These are phyloP conservation scores for Sedum album DNA, from an alignment of 164 flowering plant genomes.

Conservation along the genomic window DNA sequence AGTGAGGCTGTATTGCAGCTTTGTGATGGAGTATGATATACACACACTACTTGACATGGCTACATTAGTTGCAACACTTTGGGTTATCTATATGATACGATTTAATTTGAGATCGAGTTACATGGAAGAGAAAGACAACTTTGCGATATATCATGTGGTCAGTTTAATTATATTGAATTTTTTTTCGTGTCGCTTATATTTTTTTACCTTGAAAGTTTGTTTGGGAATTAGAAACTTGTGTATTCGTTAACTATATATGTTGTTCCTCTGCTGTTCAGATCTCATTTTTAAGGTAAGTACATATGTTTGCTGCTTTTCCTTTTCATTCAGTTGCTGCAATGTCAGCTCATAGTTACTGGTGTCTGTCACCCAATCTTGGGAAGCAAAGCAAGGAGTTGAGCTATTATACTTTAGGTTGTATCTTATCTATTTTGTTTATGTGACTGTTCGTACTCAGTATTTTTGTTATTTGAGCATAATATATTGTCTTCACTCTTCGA, in stretches of 20 bases:
- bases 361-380: not conserved
- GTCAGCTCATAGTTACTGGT: not conserved
- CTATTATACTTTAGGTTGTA: not conserved
- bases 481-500: not conserved
- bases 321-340: not conserved
- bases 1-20: too few species aligned
- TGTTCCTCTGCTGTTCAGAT: not conserved
- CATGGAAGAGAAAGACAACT: conserved; percentile 70
- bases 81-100: conserved; percentile 71
- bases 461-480: not conserved
- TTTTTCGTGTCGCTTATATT: too few species aligned
- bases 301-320: not conserved
- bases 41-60: conserved; percentile 59
- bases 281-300: not conserved
- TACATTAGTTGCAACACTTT: conserved; percentile 46
- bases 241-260: not conserved
- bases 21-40: too few species aligned
- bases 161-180: too few species aligned
- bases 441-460: not conserved
- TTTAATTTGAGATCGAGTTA: conserved; percentile 51
- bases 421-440: too few species aligned
- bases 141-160: too few species aligned
- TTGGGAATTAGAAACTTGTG: too few species aligned
- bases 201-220: too few species aligned
- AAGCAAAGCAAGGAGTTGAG: not conserved